Evolutionary conservation across 1,284 basidiomycete genomes (phyloP).

Genomic region (Pascua sp.): DNA sequence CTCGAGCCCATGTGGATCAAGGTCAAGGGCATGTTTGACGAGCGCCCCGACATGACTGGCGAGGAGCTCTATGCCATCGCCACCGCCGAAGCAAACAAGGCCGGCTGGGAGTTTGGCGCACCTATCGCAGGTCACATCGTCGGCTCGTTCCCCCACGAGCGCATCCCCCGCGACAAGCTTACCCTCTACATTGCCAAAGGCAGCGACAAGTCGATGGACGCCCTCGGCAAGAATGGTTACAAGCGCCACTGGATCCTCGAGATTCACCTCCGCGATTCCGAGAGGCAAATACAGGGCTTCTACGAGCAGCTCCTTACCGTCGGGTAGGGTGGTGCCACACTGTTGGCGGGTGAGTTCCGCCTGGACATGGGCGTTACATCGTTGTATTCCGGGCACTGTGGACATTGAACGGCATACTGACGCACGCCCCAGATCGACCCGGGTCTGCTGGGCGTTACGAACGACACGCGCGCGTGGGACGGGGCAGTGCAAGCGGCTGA

Average conservation of each 20-base stretch:
- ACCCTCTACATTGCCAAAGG: conserved; percentile 16
- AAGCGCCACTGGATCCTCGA: conserved; percentile 18
- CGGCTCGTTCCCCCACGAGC: conserved; percentile 18
- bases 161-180: conserved; percentile 20
- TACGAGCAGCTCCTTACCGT: conserved; percentile 16
- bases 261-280: conserved; percentile 14
- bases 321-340: no score
- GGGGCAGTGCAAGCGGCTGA: no score
- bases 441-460: no score
- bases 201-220: conserved; percentile 5
- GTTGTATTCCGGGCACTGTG: background rate
- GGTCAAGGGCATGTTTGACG: conserved; percentile 16
- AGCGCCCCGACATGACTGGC: conserved; percentile 12
- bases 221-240: conserved; percentile 11
- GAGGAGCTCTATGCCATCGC: conserved; percentile 15
- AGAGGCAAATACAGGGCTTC: conserved; percentile 14
- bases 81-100: background rate
- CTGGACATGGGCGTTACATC: background rate
- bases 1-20: conserved; percentile 15
- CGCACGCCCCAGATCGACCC: no score
- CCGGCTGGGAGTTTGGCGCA: conserved; percentile 15
- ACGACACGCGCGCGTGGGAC: no score
- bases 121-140: conserved; percentile 14
- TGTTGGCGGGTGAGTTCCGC: no score
- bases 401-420: no score